phyloP scores from a whole-genome alignment of 164 flowering plant genomes.

The Aristolochia californica region DNA sequence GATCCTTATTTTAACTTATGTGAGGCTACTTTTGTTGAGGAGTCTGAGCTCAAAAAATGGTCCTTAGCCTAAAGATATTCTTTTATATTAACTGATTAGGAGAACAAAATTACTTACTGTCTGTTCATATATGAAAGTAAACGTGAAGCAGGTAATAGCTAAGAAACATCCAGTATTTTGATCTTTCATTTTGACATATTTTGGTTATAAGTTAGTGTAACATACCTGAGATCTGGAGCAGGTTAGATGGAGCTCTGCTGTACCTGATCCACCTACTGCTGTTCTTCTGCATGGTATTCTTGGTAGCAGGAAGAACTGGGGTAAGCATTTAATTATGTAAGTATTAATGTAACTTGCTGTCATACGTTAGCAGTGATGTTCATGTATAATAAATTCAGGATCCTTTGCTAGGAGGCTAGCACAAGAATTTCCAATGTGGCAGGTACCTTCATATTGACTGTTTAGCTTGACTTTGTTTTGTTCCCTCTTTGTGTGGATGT shows the following conservation, averaged over 20 bases:
- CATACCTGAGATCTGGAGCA: slow-evolving; percentile 15
- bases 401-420: slow-evolving; percentile 89
- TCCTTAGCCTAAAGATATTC: too few species aligned
- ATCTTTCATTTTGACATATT: too few species aligned
- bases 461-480: not conserved
- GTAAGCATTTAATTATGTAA: slow-evolving; percentile 25
- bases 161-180: too few species aligned
- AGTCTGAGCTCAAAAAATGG: too few species aligned
- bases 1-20: too few species aligned
- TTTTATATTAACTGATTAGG: too few species aligned
- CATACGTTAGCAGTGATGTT: not conserved
- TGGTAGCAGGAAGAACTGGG: slow-evolving; percentile 96
- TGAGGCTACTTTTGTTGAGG: too few species aligned
- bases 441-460: slow-evolving; percentile 34
- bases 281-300: slow-evolving; percentile 93
- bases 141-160: too few species aligned
- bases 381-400: slow-evolving; percentile 32
- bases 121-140: too few species aligned
- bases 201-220: not conserved
- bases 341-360: too few species aligned
- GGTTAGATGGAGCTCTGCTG: slow-evolving; percentile 77
- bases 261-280: slow-evolving; percentile 80
- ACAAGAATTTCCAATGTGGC: slow-evolving; percentile 84
- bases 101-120: too few species aligned
- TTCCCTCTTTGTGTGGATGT: not conserved